Evolutionary conservation across 331 rosid genomes (phyloP).

Genomic region (Acacia concinna): DNA sequence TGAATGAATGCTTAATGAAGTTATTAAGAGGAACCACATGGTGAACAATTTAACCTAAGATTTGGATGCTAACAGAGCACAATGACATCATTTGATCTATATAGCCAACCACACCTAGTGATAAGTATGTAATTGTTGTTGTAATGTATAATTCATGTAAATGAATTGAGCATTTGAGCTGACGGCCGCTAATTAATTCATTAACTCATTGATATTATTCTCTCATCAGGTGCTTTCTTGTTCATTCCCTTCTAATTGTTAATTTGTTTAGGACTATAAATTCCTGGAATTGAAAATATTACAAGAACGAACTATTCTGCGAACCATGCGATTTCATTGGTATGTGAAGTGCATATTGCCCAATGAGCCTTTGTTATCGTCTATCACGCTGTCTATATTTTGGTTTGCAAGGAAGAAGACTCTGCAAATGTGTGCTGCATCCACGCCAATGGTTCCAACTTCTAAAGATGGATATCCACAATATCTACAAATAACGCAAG

Average conservation of each 20-base stretch:
- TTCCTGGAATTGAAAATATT: not conserved
- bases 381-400: not conserved
- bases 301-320: not conserved
- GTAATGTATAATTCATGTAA: conserved; percentile 8
- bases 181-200: not conserved
- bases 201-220: not conserved
- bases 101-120: too few species aligned
- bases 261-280: not conserved
- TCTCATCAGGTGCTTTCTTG: not conserved
- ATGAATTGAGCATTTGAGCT: conserved; percentile 22
- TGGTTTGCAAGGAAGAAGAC: not conserved
- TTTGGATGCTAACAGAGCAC: too few species aligned
- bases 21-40: too few species aligned
- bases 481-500: not conserved
- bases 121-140: too few species aligned
- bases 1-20: too few species aligned
- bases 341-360: not conserved
- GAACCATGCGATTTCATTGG: not conserved
- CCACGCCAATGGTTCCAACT: not conserved
- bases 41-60: too few species aligned
- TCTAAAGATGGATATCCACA: not conserved
- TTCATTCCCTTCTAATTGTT: not conserved
- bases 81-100: too few species aligned
- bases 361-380: not conserved
- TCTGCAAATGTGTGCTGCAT: not conserved